These are phyloP conservation scores for Phytopythium montanum DNA, from an alignment of 352 stramenopile genomes.

Conservation along the genomic window DNA sequence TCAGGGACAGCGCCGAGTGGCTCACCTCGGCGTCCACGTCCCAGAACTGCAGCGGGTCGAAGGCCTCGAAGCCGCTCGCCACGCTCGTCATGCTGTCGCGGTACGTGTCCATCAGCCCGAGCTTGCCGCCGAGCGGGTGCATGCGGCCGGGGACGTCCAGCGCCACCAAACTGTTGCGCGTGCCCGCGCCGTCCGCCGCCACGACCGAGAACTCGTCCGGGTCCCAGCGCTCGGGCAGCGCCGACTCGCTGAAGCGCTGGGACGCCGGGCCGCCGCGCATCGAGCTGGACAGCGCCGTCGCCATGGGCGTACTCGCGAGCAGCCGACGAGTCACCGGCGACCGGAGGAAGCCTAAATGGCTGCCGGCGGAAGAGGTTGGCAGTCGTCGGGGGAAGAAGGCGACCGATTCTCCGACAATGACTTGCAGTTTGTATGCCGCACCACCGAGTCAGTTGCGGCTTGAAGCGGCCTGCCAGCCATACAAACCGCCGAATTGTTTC, in stretches of 20 bases:
- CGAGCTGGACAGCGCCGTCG: not conserved
- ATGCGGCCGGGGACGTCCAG: slow-evolving; percentile 33
- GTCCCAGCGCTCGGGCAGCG: slow-evolving; percentile 43
- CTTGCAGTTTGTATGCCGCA: not conserved
- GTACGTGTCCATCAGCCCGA: slow-evolving; percentile 19
- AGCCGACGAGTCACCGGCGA: not conserved
- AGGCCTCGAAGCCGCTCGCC: slow-evolving; percentile 54
- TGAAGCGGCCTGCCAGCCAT: slow-evolving; percentile 1
- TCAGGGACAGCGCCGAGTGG: slow-evolving; percentile 24
- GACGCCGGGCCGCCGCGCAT: not conserved
- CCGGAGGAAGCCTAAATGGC: not conserved
- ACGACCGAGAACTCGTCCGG: slow-evolving; percentile 40
- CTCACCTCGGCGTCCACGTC: slow-evolving; percentile 30
- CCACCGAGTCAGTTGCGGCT: not conserved
- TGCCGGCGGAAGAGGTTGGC: not conserved
- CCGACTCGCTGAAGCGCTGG: slow-evolving; percentile 50
- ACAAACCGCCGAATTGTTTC: not conserved
- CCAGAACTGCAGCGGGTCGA: slow-evolving; percentile 62
- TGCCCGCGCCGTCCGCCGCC: slow-evolving; percentile 33
- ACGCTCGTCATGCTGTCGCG: slow-evolving; percentile 63
- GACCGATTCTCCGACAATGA: not conserved
- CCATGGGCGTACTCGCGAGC: not conserved
- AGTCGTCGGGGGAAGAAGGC: not conserved
- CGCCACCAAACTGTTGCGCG: slow-evolving; percentile 54
- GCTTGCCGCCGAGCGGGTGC: not conserved